Evolutionary conservation across 805 yeast species (phyloP).

Genomic region (Jamesozyma lodderae): DNA sequence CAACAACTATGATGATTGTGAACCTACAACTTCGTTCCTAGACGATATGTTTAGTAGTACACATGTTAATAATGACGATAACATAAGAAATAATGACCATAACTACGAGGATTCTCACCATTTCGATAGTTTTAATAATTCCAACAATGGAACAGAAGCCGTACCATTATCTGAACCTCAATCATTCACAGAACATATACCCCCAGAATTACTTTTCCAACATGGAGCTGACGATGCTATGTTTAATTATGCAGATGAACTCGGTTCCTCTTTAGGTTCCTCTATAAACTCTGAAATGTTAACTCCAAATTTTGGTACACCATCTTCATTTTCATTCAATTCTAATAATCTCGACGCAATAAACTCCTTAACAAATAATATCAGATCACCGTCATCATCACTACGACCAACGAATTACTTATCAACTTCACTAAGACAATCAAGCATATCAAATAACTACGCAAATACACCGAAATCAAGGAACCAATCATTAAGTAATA

Average conservation of each 20-base stretch:
- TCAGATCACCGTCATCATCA: constrained; percentile 24
- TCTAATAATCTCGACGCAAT: constrained; percentile 13
- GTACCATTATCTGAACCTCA: no score
- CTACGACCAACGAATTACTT: constrained; percentile 24
- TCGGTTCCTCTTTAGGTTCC: constrained; percentile 26
- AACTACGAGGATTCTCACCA: no score
- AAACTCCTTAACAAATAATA: not conserved
- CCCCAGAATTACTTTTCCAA: constrained; percentile 15
- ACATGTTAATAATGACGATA: not conserved
- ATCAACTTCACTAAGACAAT: constrained; percentile 24
- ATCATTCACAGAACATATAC: constrained; percentile 4
- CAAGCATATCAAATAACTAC: constrained; percentile 8
- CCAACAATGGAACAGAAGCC: no score
- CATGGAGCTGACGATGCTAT: constrained; percentile 15
- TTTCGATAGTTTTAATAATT: no score
- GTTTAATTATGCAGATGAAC: constrained; percentile 20
- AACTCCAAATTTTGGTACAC: constrained; percentile 16
- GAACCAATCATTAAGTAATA: constrained; percentile 18
- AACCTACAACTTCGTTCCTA: constrained; percentile 12
- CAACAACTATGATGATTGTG: constrained; percentile 1
- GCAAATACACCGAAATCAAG: constrained; percentile 27
- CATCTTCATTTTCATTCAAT: constrained; percentile 23
- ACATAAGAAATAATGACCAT: not conserved
- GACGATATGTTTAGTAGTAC: constrained; percentile 18
- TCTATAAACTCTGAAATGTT: constrained; percentile 21